Conservation (phyloP, 352 stramenopile genomes). For the Phytophthora pluvialis region DNA sequence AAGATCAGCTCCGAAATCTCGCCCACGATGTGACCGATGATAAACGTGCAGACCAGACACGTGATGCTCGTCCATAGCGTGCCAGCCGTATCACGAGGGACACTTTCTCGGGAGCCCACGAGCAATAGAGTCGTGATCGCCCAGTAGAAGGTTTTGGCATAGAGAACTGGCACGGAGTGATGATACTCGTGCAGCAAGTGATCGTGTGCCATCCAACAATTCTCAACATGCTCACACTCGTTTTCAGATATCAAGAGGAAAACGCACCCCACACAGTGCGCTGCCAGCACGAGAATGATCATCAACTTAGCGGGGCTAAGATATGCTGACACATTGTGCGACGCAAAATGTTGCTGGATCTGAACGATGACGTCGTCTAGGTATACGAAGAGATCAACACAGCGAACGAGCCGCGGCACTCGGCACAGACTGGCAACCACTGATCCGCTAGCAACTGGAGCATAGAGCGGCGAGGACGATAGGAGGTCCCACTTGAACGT, state of each 20-base stretch:
- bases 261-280: constrained; percentile 69
- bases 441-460: constrained; percentile 16
- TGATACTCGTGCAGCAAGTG: constrained; percentile 68
- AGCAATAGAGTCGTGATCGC: constrained; percentile 68
- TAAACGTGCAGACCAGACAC: constrained; percentile 73
- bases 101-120: constrained; percentile 63
- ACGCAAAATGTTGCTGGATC: constrained; percentile 73
- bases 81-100: constrained; percentile 45
- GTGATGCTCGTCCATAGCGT: constrained; percentile 66
- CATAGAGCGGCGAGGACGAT: constrained; percentile 64
- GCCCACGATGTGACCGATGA: constrained; percentile 77
- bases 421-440: constrained; percentile 55
- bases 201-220: constrained; percentile 71
- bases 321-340: constrained; percentile 71
- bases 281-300: constrained; percentile 68
- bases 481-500: constrained; percentile 59
- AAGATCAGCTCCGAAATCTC: constrained; percentile 81
- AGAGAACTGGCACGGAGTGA: constrained; percentile 52
- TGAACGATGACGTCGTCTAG: constrained; percentile 73
- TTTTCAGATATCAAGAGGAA: constrained; percentile 76
- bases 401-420: constrained; percentile 63
- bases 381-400: constrained; percentile 55
- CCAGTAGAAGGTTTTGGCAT: constrained; percentile 79
- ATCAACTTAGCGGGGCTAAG: constrained; percentile 72
- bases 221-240: constrained; percentile 45